These are phyloP conservation scores for Ophiosphaerella korrae DNA, from an alignment of 2,329 filamentous ascomycete species.

Conservation along the genomic window DNA sequence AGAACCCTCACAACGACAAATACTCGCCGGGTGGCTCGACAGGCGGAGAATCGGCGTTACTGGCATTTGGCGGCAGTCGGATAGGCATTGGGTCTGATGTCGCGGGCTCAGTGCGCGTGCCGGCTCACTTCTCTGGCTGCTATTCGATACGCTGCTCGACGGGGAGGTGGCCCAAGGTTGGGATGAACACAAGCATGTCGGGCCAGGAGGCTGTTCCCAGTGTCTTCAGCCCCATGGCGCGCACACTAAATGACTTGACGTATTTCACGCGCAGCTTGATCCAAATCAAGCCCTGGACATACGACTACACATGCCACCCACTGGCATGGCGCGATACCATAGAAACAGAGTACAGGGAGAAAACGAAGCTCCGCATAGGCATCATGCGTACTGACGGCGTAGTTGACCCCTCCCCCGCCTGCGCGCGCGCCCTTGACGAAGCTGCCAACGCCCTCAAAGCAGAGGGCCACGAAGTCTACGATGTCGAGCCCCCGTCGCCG, in stretches of 20 bases:
- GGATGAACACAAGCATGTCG: slow-evolving; percentile 84
- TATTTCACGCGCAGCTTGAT: slow-evolving; percentile 84
- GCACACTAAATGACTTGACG: slow-evolving; percentile 78
- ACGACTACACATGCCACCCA: slow-evolving; percentile 84
- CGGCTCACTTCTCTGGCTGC: slow-evolving; percentile 88
- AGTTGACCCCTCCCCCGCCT: slow-evolving; percentile 85
- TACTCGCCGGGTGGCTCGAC: slow-evolving; percentile 91
- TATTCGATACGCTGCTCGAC: slow-evolving; percentile 87
- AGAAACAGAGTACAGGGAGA: slow-evolving; percentile 63
- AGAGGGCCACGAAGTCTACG: slow-evolving; percentile 75
- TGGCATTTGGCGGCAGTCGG: slow-evolving; percentile 79
- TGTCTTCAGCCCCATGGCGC: slow-evolving; percentile 91
- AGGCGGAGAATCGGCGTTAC: slow-evolving; percentile 79
- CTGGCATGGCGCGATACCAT: slow-evolving; percentile 74
- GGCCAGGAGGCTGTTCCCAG: slow-evolving; percentile 89
- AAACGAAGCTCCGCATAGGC: slow-evolving; percentile 72
- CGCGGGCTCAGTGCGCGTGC: slow-evolving; percentile 83
- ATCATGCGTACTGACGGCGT: slow-evolving; percentile 81
- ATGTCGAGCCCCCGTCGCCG: slow-evolving; percentile 68
- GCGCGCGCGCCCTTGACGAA: slow-evolving; percentile 73
- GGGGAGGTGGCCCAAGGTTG: slow-evolving; percentile 86
- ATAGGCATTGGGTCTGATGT: slow-evolving; percentile 93
- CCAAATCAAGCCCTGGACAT: slow-evolving; percentile 84
- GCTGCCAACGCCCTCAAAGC: slow-evolving; percentile 70
- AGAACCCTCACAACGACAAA: slow-evolving; percentile 80